Conservation (phyloP, 208 protist species). For the Crithidia expoeki region DNA sequence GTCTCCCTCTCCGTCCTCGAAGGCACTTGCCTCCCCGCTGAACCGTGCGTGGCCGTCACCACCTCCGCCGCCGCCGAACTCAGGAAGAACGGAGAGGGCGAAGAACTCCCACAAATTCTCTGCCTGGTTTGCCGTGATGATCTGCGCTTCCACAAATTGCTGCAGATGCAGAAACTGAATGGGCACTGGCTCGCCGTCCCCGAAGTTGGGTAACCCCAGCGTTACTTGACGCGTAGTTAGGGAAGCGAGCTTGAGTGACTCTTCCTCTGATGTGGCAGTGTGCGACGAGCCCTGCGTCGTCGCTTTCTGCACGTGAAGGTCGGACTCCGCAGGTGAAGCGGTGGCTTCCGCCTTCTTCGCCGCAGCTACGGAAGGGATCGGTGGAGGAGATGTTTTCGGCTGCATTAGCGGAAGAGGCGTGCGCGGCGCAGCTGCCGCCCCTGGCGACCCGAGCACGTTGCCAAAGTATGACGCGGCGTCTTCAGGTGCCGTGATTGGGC, state of each 20-base stretch:
- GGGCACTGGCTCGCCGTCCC: constrained; percentile 52
- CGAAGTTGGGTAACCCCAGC: constrained; percentile 50
- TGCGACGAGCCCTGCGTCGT: constrained; percentile 15
- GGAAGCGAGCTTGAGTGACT: constrained; percentile 75
- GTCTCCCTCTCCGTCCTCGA: neutral
- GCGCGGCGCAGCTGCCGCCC: constrained; percentile 7
- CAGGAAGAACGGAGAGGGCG: constrained; percentile 7
- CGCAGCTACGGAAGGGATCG: neutral
- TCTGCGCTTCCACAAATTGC: constrained; percentile 80
- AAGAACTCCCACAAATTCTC: constrained; percentile 82
- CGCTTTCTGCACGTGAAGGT: neutral
- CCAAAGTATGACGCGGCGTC: constrained; percentile 28
- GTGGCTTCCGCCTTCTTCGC: neutral
- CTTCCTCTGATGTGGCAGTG: constrained; percentile 36
- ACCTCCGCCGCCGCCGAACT: neutral
- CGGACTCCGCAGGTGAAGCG: neutral
- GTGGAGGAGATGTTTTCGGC: constrained; percentile 2
- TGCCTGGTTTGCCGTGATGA: constrained; percentile 77
- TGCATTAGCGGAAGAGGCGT: constrained; percentile 19
- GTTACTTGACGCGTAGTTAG: constrained; percentile 58
- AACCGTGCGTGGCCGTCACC: neutral
- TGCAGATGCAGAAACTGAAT: constrained; percentile 77
- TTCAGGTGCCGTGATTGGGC: constrained; percentile 74
- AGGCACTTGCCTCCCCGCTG: neutral
- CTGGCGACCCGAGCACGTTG: constrained; percentile 14